Evolutionary conservation across 2,329 filamentous ascomycete genomes (phyloP), one percentile per base, ranked within the genome.

Genomic region (Cordyceps tenuipes): DNA sequence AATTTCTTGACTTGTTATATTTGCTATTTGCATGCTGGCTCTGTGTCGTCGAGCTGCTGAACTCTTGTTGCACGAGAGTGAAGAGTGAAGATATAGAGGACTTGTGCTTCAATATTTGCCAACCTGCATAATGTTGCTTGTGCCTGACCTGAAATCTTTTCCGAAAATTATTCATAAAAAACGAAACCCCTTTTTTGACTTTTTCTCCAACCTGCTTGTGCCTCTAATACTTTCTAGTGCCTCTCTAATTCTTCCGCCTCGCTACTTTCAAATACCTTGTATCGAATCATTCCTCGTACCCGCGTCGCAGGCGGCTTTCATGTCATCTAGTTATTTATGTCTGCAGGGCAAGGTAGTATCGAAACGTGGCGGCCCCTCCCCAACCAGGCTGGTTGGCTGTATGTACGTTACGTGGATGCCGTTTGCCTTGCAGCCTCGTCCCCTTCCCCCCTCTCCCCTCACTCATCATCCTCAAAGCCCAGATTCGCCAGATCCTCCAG

Each of bases 391-490:
- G 19, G 13, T 41, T 10, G 26, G 26, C 26, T 29, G 29, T 6
- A 29, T 29, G 31, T 41, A 34, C 39, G 3, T 19, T 31, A n/a
- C 23, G 23, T 23, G 23, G 2, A 3, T 23, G 23, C 23, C 23
- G 8, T 1, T 44, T 39, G 29, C 29, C 23, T 31, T 9, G 3
- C 26, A 41, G 56, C 56, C 26, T 19, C 12, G n/a, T 46, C 46
- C 23, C 19, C 1, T 5, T 8, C 29, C 29, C 29, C 29, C 5
- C 29, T 29, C 29, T 29, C 29, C 26, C 26, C 3, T 48, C 26
- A 41, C 59, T 65, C 50, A 71, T 61, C 71, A 72, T 13, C 71
- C 68, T 23, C 70, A 10, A 63, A 63, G 6, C 68, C 69, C 39
- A 75, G 48, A 54, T 74, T 72, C 5, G 63, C 67, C 48, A 70